Percentiles rank a stretch among this genome's conserved stretches.
phyloP scores from a whole-genome alignment of 495 filamentous ascomycete species.

The Evansstolkia leycettana region DNA sequence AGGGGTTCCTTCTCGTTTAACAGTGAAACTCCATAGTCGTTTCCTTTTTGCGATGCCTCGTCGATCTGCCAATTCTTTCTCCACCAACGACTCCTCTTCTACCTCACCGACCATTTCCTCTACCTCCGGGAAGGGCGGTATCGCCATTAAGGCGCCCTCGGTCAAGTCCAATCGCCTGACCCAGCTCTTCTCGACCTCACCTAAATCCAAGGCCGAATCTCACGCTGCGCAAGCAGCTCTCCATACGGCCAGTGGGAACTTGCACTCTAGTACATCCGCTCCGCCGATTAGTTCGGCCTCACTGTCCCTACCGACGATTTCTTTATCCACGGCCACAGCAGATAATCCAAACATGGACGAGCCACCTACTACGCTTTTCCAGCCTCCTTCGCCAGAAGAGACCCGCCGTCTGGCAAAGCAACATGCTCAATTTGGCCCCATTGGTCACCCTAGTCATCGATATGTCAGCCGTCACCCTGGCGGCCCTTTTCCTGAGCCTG shows the following conservation, averaged over 20 bases:
- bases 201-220: constrained; percentile 39
- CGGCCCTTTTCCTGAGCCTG: constrained; percentile 60
- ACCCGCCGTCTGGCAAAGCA: constrained; percentile 57
- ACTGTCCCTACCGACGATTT: constrained; percentile 82
- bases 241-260: constrained; percentile 42
- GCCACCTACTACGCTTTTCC: constrained; percentile 68
- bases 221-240: constrained; percentile 42
- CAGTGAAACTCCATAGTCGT: constrained; percentile 13
- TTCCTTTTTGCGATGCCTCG: constrained; percentile 43
- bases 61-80: constrained; percentile 38
- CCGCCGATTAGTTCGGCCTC: constrained; percentile 57
- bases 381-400: constrained; percentile 83
- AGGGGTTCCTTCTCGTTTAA: constrained; percentile 1
- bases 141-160: constrained; percentile 37
- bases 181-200: constrained; percentile 46
- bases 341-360: constrained; percentile 68
- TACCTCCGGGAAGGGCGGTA: constrained; percentile 36
- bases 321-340: constrained; percentile 74
- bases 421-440: constrained; percentile 86
- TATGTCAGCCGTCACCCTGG: constrained; percentile 80
- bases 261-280: constrained; percentile 41
- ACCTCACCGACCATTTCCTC: constrained; percentile 31
- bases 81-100: constrained; percentile 31
- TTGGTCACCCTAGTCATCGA: constrained; percentile 65
- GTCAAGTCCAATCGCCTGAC: constrained; percentile 53